Base-by-base conservation (phyloP, 2,329 filamentous ascomycete genomes). In the Elsinoe fawcettii region DNA sequence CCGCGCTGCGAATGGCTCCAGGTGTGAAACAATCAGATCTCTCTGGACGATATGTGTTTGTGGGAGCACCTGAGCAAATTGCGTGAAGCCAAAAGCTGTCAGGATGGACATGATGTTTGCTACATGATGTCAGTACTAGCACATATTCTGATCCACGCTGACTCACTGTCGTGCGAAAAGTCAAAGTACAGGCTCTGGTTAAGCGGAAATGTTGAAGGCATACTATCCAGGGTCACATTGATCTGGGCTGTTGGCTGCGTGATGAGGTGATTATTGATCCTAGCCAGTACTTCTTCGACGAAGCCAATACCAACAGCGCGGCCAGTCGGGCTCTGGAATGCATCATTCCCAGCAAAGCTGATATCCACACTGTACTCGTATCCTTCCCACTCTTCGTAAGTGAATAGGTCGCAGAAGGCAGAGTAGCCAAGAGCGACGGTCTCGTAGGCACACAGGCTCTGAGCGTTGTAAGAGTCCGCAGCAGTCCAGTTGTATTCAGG, bases 361-460 rank as follows among this genome's bases (percentile, higher is more conserved):
- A 90, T 74, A 62, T 90, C 87, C 57, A 86, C 75, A 2, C 80
- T 80, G 70, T 91, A 91, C 58, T 84, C 83, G 65, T 86, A 90
- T 37, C 78, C 81, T 51, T 81, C 71, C 86, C 86, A 91, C 66
- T 91, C 87, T 18, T 84, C 76, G 62, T 85, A 88, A 0, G 82
- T 89, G 67, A 90, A 91, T 3, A 91, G 76, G 22, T 82, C 74
- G 66, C 87, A 91, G 73, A 88, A 91, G 8, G 77, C 77, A 63
- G 84, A 88, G 73, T 83, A 90, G 20, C 87, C 87, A 59, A 86
- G 84, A 1, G 85, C 83, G n/a, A 88, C 80, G 0, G 85, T 89
- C 69, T 91, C 87, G 65, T 90, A 91, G 0, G 87, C 83, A 63
- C 87, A 91, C 67, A 90, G 76, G 2, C 77, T 83, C 68, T 90